Percentiles rank a stretch among this genome's conserved stretches.
phyloP scores from a whole-genome alignment of 257 asterid genomes.

The Solanum chaucha region DNA sequence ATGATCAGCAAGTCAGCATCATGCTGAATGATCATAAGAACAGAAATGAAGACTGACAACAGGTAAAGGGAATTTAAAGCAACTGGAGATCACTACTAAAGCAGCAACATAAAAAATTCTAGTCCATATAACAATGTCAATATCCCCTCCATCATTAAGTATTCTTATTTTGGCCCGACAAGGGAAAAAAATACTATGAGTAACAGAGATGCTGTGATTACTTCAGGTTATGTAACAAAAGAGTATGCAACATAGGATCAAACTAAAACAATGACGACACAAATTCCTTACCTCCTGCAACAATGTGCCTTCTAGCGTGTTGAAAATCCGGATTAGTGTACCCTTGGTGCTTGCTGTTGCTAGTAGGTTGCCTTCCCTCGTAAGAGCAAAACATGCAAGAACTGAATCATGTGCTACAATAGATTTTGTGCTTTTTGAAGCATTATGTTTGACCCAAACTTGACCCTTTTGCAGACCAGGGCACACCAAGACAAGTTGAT shows the following conservation, averaged over 20 bases:
- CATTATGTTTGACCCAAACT: constrained; percentile 73
- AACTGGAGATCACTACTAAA: background rate
- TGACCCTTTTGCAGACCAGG: constrained; percentile 84
- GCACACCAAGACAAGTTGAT: constrained; percentile 61
- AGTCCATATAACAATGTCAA: background rate
- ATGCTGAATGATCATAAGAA: background rate
- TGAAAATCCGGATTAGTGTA: constrained; percentile 61
- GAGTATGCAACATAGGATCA: background rate
- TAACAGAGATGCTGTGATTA: background rate
- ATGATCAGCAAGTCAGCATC: background rate
- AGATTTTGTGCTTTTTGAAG: constrained; percentile 49
- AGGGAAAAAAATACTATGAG: background rate
- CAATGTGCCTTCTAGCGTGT: constrained; percentile 67
- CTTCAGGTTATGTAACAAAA: background rate
- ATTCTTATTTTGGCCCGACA: background rate
- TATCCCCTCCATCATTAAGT: background rate
- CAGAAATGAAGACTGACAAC: background rate
- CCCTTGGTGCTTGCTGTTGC: constrained; percentile 89
- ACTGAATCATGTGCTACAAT: constrained; percentile 71
- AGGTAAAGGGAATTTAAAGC: background rate
- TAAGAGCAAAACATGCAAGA: constrained; percentile 54
- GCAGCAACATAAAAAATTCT: background rate
- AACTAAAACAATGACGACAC: background rate
- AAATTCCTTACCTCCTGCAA: constrained; percentile 59
- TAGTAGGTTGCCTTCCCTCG: constrained; percentile 68